These are phyloP conservation scores for Candida chauliodis DNA, from an alignment of 805 yeast species.

Conservation along the genomic window DNA sequence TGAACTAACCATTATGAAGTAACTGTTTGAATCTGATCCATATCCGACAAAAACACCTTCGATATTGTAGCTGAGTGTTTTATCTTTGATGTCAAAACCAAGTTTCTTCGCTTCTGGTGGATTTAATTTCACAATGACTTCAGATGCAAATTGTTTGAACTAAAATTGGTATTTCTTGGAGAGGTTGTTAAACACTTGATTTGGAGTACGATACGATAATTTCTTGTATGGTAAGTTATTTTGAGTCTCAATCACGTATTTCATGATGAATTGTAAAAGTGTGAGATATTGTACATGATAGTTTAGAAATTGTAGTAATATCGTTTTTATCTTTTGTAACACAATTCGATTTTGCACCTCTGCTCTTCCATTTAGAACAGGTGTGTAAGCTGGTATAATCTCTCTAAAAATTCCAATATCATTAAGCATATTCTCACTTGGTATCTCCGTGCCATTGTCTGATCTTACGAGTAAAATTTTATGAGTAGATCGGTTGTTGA, in stretches of 20 bases:
- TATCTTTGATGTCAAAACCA: not conserved
- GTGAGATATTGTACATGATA: not conserved
- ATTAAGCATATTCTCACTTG: too few relatives aligned
- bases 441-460: too few relatives aligned
- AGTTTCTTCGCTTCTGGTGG: not conserved
- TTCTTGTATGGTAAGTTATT: not conserved
- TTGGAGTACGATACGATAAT: not conserved
- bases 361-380: too few relatives aligned
- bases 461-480: too few relatives aligned
- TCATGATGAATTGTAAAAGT: not conserved
- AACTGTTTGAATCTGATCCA: not conserved
- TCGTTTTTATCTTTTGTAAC: too few relatives aligned
- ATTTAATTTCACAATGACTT: not conserved
- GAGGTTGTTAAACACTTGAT: not conserved
- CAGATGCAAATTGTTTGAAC: not conserved
- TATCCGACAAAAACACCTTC: not conserved
- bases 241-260: not conserved
- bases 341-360: too few relatives aligned
- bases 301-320: not conserved
- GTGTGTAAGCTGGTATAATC: too few relatives aligned
- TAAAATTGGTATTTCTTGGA: not conserved
- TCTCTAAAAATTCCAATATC: too few relatives aligned
- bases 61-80: not conserved
- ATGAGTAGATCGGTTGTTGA: too few relatives aligned
- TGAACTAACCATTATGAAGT: not conserved